phyloP scores from a whole-genome alignment of 305 asterid genomes.

The Fraxinus ornus region DNA sequence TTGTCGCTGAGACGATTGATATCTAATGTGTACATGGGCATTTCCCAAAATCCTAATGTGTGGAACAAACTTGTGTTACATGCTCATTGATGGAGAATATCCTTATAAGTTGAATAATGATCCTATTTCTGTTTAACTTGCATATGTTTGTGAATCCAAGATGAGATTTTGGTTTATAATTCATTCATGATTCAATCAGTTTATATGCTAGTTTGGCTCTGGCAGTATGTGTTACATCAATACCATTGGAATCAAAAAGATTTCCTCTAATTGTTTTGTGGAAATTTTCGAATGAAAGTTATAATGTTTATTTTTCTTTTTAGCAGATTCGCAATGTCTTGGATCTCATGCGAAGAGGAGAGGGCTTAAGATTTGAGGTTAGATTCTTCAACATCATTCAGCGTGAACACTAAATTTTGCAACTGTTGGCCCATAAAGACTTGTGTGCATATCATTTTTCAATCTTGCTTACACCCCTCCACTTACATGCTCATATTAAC shows the following conservation, averaged over 20 bases:
- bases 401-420: not conserved
- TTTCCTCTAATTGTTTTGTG: not conserved
- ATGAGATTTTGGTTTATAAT: not conserved
- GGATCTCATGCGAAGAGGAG: slow-evolving; percentile 87
- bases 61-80: not conserved
- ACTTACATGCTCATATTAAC: slow-evolving; percentile 35
- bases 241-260: not conserved
- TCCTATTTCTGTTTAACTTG: not conserved
- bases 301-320: slow-evolving; percentile 15
- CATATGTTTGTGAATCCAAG: not conserved
- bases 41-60: not conserved
- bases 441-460: not conserved
- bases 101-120: not conserved
- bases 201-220: slow-evolving; percentile 10
- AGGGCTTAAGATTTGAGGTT: slow-evolving; percentile 77
- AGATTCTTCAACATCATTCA: not conserved
- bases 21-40: not conserved
- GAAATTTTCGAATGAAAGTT: not conserved
- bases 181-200: not conserved
- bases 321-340: slow-evolving; percentile 81
- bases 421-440: not conserved
- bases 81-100: not conserved
- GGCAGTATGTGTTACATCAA: not conserved
- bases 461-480: not conserved
- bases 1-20: not conserved